Percentiles rank a stretch among this genome's conserved stretches.
Conservation (phyloP, 768 basidiomycete species). For the Pleurotus salmoneostramineus region DNA sequence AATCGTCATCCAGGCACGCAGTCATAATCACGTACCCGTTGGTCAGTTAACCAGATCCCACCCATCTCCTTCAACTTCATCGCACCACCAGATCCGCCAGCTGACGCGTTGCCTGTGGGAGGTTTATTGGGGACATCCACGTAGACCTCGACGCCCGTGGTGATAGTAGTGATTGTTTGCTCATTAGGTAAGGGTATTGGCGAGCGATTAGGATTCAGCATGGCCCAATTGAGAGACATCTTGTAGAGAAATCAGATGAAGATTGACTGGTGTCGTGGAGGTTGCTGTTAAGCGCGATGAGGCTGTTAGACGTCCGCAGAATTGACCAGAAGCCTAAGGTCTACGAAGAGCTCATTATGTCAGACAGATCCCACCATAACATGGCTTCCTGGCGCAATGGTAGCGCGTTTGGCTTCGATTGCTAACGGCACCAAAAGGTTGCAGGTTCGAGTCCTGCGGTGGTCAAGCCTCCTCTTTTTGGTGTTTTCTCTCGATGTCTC, state of each 20-base stretch:
- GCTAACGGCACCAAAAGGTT: conserved; percentile 84
- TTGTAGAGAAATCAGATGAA: conserved; percentile 6
- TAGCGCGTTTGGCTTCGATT: conserved; percentile 91
- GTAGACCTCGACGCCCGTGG: conserved; percentile 53
- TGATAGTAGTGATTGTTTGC: conserved; percentile 49
- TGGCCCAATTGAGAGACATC: conserved; percentile 82
- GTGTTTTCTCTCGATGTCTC: not conserved
- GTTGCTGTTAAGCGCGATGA: not conserved
- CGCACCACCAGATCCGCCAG: conserved; percentile 51
- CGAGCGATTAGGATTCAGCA: conserved; percentile 52
- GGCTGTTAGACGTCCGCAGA: too few relatives aligned
- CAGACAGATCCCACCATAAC: not conserved
- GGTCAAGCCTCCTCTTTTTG: conserved; percentile 36
- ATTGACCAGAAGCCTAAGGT: too few relatives aligned
- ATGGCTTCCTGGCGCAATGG: conserved; percentile 88
- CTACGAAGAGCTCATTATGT: not conserved
- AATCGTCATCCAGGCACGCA: too few relatives aligned
- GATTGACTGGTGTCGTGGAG: not conserved
- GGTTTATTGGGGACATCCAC: conserved; percentile 54
- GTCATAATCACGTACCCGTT: conserved; percentile 47
- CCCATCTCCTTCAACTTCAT: conserved; percentile 61
- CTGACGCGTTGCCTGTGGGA: conserved; percentile 33
- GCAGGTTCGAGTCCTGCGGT: conserved; percentile 97
- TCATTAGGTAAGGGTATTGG: conserved; percentile 68
- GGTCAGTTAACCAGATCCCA: conserved; percentile 62